These are phyloP conservation scores for Amphichorda felina DNA, from an alignment of 2,329 filamentous ascomycete species.

Conservation along the genomic window DNA sequence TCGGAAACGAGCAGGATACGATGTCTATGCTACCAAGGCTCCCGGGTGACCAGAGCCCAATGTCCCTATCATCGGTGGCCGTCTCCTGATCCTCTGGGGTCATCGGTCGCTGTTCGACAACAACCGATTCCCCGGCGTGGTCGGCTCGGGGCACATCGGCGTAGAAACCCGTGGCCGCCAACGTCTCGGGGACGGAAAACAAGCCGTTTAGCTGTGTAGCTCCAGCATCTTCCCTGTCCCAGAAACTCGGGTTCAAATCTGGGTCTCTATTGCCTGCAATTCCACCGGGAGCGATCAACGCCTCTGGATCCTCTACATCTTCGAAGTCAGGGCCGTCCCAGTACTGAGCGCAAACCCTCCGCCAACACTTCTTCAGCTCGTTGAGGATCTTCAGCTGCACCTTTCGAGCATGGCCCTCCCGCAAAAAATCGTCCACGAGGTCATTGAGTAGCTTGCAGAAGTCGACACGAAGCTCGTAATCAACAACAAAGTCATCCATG, in stretches of 20 bases:
- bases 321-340: slow-evolving; percentile 70
- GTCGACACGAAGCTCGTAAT: slow-evolving; percentile 58
- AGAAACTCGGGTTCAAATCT: slow-evolving; percentile 40
- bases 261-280: slow-evolving; percentile 49
- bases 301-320: slow-evolving; percentile 47
- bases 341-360: slow-evolving; percentile 76
- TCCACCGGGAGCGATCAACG: slow-evolving; percentile 67
- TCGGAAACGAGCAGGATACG: slow-evolving; percentile 52
- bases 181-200: slow-evolving; percentile 1
- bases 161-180: slow-evolving; percentile 26
- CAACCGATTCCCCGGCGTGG: slow-evolving; percentile 31
- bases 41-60: slow-evolving; percentile 31
- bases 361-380: slow-evolving; percentile 96
- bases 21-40: slow-evolving; percentile 50
- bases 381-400: slow-evolving; percentile 72
- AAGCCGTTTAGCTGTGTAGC: slow-evolving; percentile 26
- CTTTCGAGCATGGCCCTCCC: slow-evolving; percentile 30
- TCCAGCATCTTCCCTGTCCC: slow-evolving; percentile 30
- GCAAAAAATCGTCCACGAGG: slow-evolving; percentile 42
- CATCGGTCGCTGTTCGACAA: slow-evolving; percentile 29
- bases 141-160: slow-evolving; percentile 31
- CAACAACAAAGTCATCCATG: slow-evolving; percentile 78
- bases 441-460: slow-evolving; percentile 77
- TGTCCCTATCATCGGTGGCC: slow-evolving; percentile 8
- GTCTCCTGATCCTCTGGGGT: slow-evolving; percentile 30